Evolutionary conservation across 495 filamentous ascomycete species (phyloP), one percentile per base, ranked within the genome.

Genomic region (Aspergillus affinis): DNA sequence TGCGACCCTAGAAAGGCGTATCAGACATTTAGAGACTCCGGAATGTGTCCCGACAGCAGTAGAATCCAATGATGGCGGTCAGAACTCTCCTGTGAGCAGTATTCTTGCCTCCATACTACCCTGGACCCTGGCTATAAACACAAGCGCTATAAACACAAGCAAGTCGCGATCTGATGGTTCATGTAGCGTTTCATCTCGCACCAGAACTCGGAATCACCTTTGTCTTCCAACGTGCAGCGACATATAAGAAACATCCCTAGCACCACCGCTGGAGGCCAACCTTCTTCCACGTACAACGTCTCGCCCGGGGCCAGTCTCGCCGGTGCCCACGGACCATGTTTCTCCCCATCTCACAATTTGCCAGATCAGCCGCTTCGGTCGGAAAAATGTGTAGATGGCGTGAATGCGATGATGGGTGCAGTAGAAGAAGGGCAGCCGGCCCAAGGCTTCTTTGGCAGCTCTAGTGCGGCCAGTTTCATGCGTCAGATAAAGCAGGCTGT

Each of bases 391-490:
- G 41, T 45, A 26, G 66, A 69, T 36, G 71, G 74, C 0, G 72
- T 76, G 4, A 76, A 74, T 58, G 72, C 74, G 2, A 76, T 76
- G 72, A 72, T 76, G 72, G 74, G 72, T 12, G 65, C 71, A 0
- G 66, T 76, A 7, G 72, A 72, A 53, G 72, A 73, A 63, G 73
- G 70, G 18, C 68, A 64, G 9, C 66, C 66, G 17, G 69, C 61
- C 4, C 72, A 75, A 29, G 74, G 71, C 2, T 74, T 75, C 47
- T 75, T 74, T 49, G 74, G 71, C 27, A 75, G 71, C 61, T 74
- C 72, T 4, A 75, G 70, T 48, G 72, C 73, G 0, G 70, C 70
- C 17, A 70, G 70, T 32, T 78, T 78, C 29, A 76, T 75, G 61
- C 73, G 66, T 6, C 73, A 76, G 56, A 72, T 78, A 36, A 75